Conservation (phyloP, 2,329 filamentous ascomycete species). For the Aspergillus fumigatiaffinis region DNA sequence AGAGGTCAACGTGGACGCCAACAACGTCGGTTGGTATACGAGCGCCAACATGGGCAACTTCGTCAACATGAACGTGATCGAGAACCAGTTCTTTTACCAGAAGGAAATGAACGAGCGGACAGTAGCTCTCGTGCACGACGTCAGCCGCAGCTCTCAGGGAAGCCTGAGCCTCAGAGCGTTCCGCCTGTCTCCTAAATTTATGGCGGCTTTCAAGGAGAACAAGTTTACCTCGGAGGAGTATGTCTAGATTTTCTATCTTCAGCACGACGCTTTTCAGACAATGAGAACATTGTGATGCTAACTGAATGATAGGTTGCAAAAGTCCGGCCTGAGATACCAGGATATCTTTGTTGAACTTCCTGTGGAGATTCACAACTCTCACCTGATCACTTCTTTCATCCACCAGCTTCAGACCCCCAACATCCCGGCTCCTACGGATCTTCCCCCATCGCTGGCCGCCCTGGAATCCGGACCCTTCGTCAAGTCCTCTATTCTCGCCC, state of each 20-base stretch:
- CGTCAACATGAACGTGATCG: constrained; percentile 88
- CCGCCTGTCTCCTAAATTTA: constrained; percentile 80
- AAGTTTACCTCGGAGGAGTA: constrained; percentile 97
- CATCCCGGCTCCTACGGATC: constrained; percentile 63
- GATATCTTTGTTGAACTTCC: constrained; percentile 91
- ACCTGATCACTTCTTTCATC: constrained; percentile 90
- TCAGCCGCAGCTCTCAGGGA: constrained; percentile 90
- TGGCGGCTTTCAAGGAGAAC: constrained; percentile 89
- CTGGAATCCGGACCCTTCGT: constrained; percentile 62
- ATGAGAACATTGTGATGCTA: constrained; percentile 8
- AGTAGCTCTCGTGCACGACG: constrained; percentile 88
- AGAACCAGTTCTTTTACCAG: constrained; percentile 98
- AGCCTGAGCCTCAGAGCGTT: constrained; percentile 86
- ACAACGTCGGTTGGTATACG: constrained; percentile 98
- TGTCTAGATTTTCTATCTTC: constrained; percentile 29
- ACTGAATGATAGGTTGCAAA: constrained; percentile 68
- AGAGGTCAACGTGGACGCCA: constrained; percentile 97
- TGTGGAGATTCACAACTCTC: constrained; percentile 89
- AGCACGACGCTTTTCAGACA: neutral
- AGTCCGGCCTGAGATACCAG: constrained; percentile 87
- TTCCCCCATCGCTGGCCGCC: constrained; percentile 75
- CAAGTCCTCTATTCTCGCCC: constrained; percentile 66
- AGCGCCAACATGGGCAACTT: constrained; percentile 99
- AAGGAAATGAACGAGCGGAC: constrained; percentile 83
- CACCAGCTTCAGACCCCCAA: constrained; percentile 78